Conservation (phyloP, 306 rosid genomes). For the Gastrolobium bilobum region DNA sequence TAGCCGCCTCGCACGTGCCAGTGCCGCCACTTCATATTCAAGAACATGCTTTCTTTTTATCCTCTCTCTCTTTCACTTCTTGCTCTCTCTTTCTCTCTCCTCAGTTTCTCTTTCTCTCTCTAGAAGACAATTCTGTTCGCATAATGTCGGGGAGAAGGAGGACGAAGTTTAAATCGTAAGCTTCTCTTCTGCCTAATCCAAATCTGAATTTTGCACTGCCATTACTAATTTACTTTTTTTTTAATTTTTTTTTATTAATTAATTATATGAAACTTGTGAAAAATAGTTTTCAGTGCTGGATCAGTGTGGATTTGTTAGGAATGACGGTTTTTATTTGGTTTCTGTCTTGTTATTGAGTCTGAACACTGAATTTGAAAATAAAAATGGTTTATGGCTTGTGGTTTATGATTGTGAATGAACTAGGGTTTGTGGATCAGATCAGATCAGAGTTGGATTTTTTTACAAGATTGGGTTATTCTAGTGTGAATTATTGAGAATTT, state of each 20-base stretch:
- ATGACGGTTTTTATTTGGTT: slow-evolving; percentile 5
- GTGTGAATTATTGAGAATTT: slow-evolving; percentile 37
- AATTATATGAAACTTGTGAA: neutral
- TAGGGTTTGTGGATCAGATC: slow-evolving; percentile 53
- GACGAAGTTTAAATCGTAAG: slow-evolving; percentile 76
- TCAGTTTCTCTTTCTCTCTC: slow-evolving; percentile 34
- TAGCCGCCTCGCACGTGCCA: slow-evolving; percentile 54
- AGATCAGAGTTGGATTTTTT: slow-evolving; percentile 19
- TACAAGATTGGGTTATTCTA: neutral
- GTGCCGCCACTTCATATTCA: slow-evolving; percentile 40
- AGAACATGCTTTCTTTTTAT: neutral
- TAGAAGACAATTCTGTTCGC: slow-evolving; percentile 19
- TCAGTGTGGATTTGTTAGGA: slow-evolving; percentile 42
- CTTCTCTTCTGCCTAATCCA: slow-evolving; percentile 13
- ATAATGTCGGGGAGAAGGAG: slow-evolving; percentile 71
- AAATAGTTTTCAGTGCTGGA: slow-evolving; percentile 42
- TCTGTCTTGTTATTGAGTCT: slow-evolving; percentile 9
- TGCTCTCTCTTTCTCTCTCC: neutral
- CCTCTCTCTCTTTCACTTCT: neutral
- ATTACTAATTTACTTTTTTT: neutral
- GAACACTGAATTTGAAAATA: slow-evolving; percentile 36
- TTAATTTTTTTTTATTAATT: neutral
- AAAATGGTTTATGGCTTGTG: neutral
- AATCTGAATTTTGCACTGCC: neutral
- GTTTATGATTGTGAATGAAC: slow-evolving; percentile 35